These are phyloP conservation scores for Uronychia binucleata DNA, from an alignment of 73 alveolate species.

Conservation along the genomic window DNA sequence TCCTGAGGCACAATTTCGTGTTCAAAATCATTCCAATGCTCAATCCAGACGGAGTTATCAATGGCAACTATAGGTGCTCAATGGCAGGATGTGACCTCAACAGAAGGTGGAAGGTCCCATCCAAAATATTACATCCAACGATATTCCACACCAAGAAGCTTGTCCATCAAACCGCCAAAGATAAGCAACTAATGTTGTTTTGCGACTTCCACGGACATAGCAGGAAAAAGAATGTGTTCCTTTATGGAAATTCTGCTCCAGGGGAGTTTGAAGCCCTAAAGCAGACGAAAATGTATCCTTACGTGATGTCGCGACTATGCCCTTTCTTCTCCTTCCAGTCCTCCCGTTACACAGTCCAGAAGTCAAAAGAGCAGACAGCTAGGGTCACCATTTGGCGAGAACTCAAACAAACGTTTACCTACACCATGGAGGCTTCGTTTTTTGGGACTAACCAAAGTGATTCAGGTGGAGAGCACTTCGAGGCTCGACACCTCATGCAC, in stretches of 20 bases:
- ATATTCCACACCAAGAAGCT: conserved; percentile 52
- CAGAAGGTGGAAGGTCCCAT: neutral
- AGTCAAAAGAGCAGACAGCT: conserved; percentile 50
- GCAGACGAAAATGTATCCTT: conserved; percentile 81
- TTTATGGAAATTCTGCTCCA: conserved; percentile 40
- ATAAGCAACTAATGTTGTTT: conserved; percentile 55
- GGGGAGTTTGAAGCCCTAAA: conserved; percentile 45
- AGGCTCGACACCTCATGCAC: conserved; percentile 59
- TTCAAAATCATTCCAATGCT: conserved; percentile 71
- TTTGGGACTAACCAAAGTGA: neutral
- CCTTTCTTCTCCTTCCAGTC: conserved; percentile 75
- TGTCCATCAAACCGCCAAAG: conserved; percentile 20
- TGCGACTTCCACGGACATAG: conserved; percentile 81
- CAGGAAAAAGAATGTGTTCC: conserved; percentile 69
- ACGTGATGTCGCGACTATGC: conserved; percentile 70
- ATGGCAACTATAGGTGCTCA: conserved; percentile 64
- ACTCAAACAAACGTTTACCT: conserved; percentile 38
- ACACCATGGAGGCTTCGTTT: conserved; percentile 76
- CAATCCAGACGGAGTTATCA: conserved; percentile 66
- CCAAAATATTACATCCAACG: neutral
- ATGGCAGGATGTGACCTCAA: conserved; percentile 73
- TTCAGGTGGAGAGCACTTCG: neutral
- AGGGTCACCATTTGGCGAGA: conserved; percentile 54
- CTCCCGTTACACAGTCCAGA: conserved; percentile 57
- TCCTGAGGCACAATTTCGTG: conserved; percentile 63